Conservation (phyloP, 345 rosid genomes). For the Clarkia xantiana region DNA sequence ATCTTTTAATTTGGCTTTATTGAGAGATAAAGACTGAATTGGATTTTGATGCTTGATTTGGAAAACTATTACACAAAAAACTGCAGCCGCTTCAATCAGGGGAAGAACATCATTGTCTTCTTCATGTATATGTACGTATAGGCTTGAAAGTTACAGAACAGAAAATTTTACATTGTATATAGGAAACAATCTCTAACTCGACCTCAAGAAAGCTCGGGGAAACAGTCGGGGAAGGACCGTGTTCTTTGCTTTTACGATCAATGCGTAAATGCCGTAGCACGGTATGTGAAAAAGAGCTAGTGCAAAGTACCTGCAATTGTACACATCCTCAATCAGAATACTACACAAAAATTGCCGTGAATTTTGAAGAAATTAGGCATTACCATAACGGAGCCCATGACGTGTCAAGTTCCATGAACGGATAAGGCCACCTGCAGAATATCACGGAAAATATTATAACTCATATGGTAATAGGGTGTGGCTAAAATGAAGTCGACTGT, state of each 20-base stretch:
- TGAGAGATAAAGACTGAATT: too few relatives aligned
- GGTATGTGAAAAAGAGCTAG: constrained; percentile 57
- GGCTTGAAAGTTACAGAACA: too few relatives aligned
- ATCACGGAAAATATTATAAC: neutral
- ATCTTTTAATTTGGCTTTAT: too few relatives aligned
- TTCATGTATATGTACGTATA: too few relatives aligned
- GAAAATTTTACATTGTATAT: too few relatives aligned
- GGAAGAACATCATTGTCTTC: constrained; percentile 46
- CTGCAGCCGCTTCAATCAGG: constrained; percentile 13
- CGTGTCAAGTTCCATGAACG: constrained; percentile 51
- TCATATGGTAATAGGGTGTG: neutral
- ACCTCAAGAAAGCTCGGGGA: constrained; percentile 30
- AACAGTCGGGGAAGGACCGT: constrained; percentile 27
- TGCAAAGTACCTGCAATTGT: constrained; percentile 38
- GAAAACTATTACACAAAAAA: too few relatives aligned
- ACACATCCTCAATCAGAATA: neutral
- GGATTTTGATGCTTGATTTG: too few relatives aligned
- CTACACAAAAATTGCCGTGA: neutral
- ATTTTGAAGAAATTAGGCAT: neutral
- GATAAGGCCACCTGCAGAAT: constrained; percentile 78
- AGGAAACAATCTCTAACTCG: constrained; percentile 7
- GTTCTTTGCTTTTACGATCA: constrained; percentile 40
- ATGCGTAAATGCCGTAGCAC: constrained; percentile 45
- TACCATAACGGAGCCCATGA: constrained; percentile 80
- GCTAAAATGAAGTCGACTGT: neutral